A percentile compares a stretch with the other conserved stretches of the same genome.
Evolutionary conservation across 371 early-diverging fungal species (phyloP).

Genomic region (Syncephalastrum contaminatum): DNA sequence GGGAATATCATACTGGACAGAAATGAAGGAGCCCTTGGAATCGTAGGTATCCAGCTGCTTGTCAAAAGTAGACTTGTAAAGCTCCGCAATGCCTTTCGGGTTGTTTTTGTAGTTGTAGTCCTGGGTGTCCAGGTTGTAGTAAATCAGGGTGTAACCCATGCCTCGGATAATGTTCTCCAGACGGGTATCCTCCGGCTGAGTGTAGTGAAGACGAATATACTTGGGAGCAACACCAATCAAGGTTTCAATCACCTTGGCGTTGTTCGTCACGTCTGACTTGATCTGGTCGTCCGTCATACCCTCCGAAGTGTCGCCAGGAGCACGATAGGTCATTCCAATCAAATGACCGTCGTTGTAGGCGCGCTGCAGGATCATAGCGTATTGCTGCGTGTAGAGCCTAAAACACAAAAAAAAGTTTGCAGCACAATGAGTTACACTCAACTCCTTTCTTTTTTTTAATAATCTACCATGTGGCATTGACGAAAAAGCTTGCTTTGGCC

Average conservation of each 20-base stretch:
- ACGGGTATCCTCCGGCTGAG: slow-evolving; percentile 39
- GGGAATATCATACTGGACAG: slow-evolving; percentile 59
- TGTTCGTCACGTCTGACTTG: slow-evolving; percentile 45
- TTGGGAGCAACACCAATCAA: slow-evolving; percentile 53
- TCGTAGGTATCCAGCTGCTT: slow-evolving; percentile 56
- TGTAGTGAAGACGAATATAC: slow-evolving; percentile 55
- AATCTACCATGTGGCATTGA: slow-evolving; percentile 55
- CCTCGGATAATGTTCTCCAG: slow-evolving; percentile 41
- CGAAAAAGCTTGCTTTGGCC: slow-evolving; percentile 59
- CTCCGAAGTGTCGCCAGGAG: slow-evolving; percentile 47
- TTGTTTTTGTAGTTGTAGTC: slow-evolving; percentile 49
- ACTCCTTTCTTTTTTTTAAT: slow-evolving; percentile 2
- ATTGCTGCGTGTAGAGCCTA: slow-evolving; percentile 48
- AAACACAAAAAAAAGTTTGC: background rate
- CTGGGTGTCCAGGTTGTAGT: slow-evolving; percentile 56
- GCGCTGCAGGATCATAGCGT: slow-evolving; percentile 52
- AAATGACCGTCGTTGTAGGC: slow-evolving; percentile 57
- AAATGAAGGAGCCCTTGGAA: slow-evolving; percentile 53
- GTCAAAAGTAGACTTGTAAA: slow-evolving; percentile 39
- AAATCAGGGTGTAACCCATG: slow-evolving; percentile 51
- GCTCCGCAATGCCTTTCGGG: slow-evolving; percentile 40
- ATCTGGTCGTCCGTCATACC: slow-evolving; percentile 46
- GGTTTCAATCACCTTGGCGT: slow-evolving; percentile 43
- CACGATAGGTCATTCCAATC: slow-evolving; percentile 61
- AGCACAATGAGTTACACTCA: background rate